Conservation (phyloP, 1,284 basidiomycete genomes). For the Leccinum huronense region DNA sequence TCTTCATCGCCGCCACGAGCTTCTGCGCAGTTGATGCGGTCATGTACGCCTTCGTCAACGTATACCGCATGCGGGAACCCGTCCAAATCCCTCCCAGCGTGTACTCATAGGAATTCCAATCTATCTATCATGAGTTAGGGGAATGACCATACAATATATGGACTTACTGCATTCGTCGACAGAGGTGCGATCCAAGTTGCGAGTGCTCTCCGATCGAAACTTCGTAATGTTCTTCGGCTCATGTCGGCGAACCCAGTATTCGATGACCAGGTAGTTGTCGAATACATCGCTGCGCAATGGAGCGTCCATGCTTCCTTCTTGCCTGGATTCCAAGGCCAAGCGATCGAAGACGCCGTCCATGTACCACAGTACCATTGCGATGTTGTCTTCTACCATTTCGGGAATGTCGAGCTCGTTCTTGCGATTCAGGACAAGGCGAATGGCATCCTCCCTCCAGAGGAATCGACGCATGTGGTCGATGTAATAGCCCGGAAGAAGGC, state of each 20-base stretch:
- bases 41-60: too few species aligned
- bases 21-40: neutral
- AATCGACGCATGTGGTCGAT: neutral
- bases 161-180: neutral
- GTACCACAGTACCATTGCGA: neutral
- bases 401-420: neutral
- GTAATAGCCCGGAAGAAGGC: neutral
- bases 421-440: neutral
- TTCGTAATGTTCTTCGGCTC: neutral
- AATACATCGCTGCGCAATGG: neutral
- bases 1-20: neutral
- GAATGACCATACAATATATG: too few species aligned
- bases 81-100: neutral
- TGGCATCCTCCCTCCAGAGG: neutral
- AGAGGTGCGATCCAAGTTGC: neutral
- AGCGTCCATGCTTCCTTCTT: neutral
- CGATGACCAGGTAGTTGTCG: neutral
- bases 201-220: neutral
- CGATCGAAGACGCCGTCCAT: neutral
- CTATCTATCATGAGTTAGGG: neutral
- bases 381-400: neutral
- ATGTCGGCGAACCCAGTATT: slow-evolving; percentile 1
- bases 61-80: neutral
- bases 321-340: neutral
- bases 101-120: neutral